A percentile compares a stretch with the other conserved stretches of the same genome.
phyloP scores from a whole-genome alignment of 2,329 filamentous ascomycete genomes.

The Fusarium albidum region DNA sequence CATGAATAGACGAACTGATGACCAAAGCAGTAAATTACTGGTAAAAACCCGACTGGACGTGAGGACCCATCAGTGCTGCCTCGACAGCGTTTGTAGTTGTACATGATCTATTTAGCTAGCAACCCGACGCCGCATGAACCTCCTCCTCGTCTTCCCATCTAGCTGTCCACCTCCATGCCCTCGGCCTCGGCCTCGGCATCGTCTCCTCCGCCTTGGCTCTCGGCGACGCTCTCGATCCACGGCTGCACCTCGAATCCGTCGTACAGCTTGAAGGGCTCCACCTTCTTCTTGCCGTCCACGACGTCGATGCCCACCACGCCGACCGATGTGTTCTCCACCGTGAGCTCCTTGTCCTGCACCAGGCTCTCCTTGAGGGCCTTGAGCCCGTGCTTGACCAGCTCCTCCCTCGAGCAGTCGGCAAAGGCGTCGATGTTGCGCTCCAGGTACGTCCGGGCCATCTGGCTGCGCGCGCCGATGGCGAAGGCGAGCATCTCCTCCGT shows the following conservation, averaged over 20 bases:
- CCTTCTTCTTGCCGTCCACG: slow-evolving; percentile 57
- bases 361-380: slow-evolving; percentile 93
- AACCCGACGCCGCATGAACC: slow-evolving; percentile 34
- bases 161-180: slow-evolving; percentile 49
- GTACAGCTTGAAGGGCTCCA: slow-evolving; percentile 88
- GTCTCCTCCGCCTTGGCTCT: slow-evolving; percentile 54
- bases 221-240: slow-evolving; percentile 81
- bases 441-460: slow-evolving; percentile 97
- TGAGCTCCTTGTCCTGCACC: slow-evolving; percentile 96
- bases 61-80: slow-evolving; percentile 40
- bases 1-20: slow-evolving; percentile 38
- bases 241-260: slow-evolving; percentile 87
- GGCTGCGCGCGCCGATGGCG: slow-evolving; percentile 92
- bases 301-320: slow-evolving; percentile 76
- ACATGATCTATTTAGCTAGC: slow-evolving; percentile 46
- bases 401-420: slow-evolving; percentile 77
- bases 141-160: slow-evolving; percentile 28
- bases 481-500: slow-evolving; percentile 98
- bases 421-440: slow-evolving; percentile 92
- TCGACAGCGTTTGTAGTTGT: slow-evolving; percentile 44
- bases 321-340: slow-evolving; percentile 94
- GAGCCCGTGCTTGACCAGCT: slow-evolving; percentile 90
- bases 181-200: slow-evolving; percentile 41
- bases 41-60: slow-evolving; percentile 20
- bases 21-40: slow-evolving; percentile 14